Percentiles rank a stretch among this genome's conserved stretches.
These are phyloP conservation scores for Irpex sp. DNA, from an alignment of 1,284 basidiomycete species.

Conservation along the genomic window DNA sequence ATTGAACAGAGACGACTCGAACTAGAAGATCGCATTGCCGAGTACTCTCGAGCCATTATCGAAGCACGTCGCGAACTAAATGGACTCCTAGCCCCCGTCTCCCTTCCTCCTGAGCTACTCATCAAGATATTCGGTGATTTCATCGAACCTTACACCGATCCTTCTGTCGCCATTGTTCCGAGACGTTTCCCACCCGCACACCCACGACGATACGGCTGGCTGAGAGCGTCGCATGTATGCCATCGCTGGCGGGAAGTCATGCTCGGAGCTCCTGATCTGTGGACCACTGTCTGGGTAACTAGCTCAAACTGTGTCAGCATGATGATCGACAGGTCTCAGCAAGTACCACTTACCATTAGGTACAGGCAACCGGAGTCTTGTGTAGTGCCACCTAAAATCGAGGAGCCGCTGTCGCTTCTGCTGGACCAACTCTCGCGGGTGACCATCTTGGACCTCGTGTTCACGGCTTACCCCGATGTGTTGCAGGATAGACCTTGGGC, in stretches of 20 bases:
- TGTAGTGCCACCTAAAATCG: neutral
- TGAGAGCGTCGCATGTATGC: slow-evolving; percentile 8
- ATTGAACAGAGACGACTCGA: too few species aligned
- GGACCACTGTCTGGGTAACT: slow-evolving; percentile 3
- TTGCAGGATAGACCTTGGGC: neutral
- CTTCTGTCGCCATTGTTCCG: too few species aligned
- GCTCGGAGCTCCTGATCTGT: slow-evolving; percentile 4
- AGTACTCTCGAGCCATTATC: too few species aligned
- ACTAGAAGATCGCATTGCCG: too few species aligned
- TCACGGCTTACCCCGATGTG: neutral
- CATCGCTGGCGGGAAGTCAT: slow-evolving; percentile 10
- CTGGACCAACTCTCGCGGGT: neutral
- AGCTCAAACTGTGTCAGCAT: too few species aligned
- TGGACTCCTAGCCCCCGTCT: too few species aligned
- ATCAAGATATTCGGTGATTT: too few species aligned
- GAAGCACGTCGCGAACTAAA: too few species aligned
- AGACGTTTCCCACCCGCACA: too few species aligned
- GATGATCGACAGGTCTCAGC: neutral
- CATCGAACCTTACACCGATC: too few species aligned
- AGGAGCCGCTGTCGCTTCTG: neutral
- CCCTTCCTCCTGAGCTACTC: too few species aligned
- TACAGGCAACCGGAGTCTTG: neutral
- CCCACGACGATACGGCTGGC: neutral
- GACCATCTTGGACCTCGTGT: neutral
- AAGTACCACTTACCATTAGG: neutral